Percentiles rank a stretch among this genome's conserved stretches.
Evolutionary conservation across 2,329 filamentous ascomycete species (phyloP).

Genomic region (Fusarium lyarnte): DNA sequence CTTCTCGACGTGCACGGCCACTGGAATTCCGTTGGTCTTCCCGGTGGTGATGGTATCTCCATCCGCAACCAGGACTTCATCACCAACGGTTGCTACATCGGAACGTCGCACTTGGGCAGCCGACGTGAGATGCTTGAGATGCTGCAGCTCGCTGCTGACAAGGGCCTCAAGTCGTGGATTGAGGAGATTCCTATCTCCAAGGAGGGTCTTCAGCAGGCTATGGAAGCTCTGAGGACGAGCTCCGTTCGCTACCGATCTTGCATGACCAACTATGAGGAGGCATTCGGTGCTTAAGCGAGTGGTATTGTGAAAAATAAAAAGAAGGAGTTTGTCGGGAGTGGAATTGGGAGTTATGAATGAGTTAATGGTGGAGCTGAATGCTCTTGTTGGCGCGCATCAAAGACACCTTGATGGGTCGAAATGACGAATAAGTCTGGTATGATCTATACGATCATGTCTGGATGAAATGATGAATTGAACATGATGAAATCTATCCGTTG

Average conservation of each 20-base stretch:
- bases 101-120: constrained; percentile 75
- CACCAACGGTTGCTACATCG: constrained; percentile 77
- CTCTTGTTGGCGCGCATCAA: constrained; percentile 9
- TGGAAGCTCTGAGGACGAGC: constrained; percentile 74
- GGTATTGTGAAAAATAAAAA: background rate
- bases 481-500: background rate
- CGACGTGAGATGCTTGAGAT: constrained; percentile 76
- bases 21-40: constrained; percentile 83
- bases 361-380: constrained; percentile 25
- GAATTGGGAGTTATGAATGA: constrained; percentile 12
- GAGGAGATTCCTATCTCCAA: constrained; percentile 78
- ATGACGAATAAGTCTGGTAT: constrained; percentile 23
- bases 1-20: constrained; percentile 83
- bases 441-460: background rate
- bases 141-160: constrained; percentile 75
- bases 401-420: constrained; percentile 37
- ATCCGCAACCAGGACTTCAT: constrained; percentile 80
- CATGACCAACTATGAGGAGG: constrained; percentile 75
- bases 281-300: constrained; percentile 62
- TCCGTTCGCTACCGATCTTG: constrained; percentile 81
- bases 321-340: constrained; percentile 4
- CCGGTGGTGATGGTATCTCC: constrained; percentile 76
- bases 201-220: constrained; percentile 74
- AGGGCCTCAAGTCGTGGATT: constrained; percentile 75
- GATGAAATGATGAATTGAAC: constrained; percentile 30